Base-by-base conservation (phyloP, 441 rosid genomes). In the Flueggea neowawraea region DNA sequence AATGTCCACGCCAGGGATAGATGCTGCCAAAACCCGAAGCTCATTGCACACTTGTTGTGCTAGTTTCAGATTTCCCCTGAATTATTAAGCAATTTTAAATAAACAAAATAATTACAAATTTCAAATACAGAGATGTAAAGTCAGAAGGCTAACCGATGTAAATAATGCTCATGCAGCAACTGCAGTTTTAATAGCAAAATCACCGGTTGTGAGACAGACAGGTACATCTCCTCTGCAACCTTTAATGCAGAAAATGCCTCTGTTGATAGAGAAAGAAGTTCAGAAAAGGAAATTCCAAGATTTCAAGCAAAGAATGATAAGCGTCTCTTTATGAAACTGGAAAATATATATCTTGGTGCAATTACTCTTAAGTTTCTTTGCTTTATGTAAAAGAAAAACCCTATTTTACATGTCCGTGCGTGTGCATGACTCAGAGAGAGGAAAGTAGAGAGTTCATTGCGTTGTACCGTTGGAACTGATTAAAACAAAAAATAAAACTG, bases 191-290 rank as follows among this genome's bases (percentile, higher is more conserved):
- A 66, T 61, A 86, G 59, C 80, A 85, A 78, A 62, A 91, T 76
- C 72, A 78, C 84, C 36, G 99, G 88, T 75, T 86, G 89, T 51
- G 98, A 84, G 63, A 86, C 78, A 16, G 89, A 84, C 61, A 85
- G 57, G 62, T 89, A 89, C 80, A 84, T 91, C 67, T 81, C 91
- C 76, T 95, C 98, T 5, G 82, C 91, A 51, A 75, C 73, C 79
- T 85, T 81, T 69, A 95, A 90, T 57, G 97, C 99, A 68, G 85
- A 76, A 78, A 95, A 91, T 54, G 99, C 97, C 76, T 82, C 99
- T 95, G 67, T 55, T 32, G 49, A 61, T 14, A 17, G 41, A 51
- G 9, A 28, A 69, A 66, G 63, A 53, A 59, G 54, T 14, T 51
- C 15, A 6, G 12, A 15, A 14, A 51, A 58, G n/a, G 47, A 44